These are phyloP conservation scores for Paecilomyces sp. DNA, from an alignment of 2,329 filamentous ascomycete species.

Conservation along the genomic window DNA sequence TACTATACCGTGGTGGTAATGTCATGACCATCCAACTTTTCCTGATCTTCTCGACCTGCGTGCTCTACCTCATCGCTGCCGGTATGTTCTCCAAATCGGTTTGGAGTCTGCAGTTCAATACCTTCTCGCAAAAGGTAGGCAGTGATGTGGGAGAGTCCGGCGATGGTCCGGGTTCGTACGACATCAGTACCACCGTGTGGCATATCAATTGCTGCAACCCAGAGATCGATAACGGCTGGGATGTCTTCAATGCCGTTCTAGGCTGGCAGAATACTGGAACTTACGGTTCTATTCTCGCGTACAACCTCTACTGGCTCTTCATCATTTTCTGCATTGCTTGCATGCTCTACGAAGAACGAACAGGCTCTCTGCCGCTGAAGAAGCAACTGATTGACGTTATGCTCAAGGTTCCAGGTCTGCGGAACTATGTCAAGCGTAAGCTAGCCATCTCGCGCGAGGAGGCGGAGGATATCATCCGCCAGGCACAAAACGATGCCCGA, in stretches of 20 bases:
- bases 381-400: constrained; percentile 10
- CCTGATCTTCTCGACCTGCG: constrained; percentile 72
- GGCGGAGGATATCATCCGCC: constrained; percentile 9
- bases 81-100: constrained; percentile 72
- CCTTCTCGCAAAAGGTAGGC: constrained; percentile 51
- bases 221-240: constrained; percentile 67
- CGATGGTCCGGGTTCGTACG: constrained; percentile 67
- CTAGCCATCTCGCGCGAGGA: constrained; percentile 6
- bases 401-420: constrained; percentile 15
- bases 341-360: background rate
- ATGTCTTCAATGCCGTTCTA: constrained; percentile 76
- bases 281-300: constrained; percentile 76
- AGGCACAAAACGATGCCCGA: background rate
- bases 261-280: constrained; percentile 87
- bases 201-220: constrained; percentile 81
- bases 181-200: constrained; percentile 72
- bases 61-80: constrained; percentile 77
- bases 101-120: constrained; percentile 65
- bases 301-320: constrained; percentile 78
- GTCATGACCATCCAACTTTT: constrained; percentile 65
- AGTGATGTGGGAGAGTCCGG: constrained; percentile 28
- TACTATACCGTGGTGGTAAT: constrained; percentile 51
- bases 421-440: constrained; percentile 12
- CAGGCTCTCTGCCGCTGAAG: constrained; percentile 8
- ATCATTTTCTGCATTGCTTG: constrained; percentile 42